A percentile compares a stretch with the other conserved stretches of the same genome.
Conservation (phyloP, 768 basidiomycete genomes). For the Xerocomus potaroensis region DNA sequence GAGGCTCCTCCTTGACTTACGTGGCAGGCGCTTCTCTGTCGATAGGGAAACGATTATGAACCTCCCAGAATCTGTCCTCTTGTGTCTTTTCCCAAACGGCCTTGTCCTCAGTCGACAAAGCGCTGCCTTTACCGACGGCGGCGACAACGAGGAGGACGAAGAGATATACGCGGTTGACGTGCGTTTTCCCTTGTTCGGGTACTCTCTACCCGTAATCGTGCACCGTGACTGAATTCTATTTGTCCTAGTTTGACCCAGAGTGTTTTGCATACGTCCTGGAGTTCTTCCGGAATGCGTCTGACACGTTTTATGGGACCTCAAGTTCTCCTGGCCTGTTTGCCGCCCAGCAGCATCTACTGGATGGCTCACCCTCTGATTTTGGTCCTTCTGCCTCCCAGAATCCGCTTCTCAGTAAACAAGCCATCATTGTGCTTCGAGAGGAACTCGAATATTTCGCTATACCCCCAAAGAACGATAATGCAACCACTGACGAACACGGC, state of each 20-base stretch:
- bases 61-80: conserved; percentile 91
- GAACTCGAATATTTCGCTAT: conserved; percentile 99
- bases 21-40: conserved; percentile 87
- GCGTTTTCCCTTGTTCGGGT: conserved; percentile 37
- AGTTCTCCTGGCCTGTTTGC: conserved; percentile 66
- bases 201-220: background rate
- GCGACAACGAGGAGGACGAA: conserved; percentile 74
- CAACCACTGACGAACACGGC: conserved; percentile 71
- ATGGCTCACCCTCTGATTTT: conserved; percentile 56
- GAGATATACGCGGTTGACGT: conserved; percentile 97
- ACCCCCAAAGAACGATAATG: conserved; percentile 62
- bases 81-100: conserved; percentile 97
- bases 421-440: conserved; percentile 96
- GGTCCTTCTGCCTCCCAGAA: conserved; percentile 72
- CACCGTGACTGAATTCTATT: conserved; percentile 3
- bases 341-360: conserved; percentile 76
- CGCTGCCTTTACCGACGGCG: conserved; percentile 66
- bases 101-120: conserved; percentile 89
- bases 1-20: conserved; percentile 85
- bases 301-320: conserved; percentile 87
- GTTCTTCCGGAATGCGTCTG: conserved; percentile 87
- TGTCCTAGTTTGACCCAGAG: conserved; percentile 85
- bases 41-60: conserved; percentile 99
- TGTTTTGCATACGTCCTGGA: conserved; percentile 92
- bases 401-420: conserved; percentile 91